A percentile compares a stretch with the other conserved stretches of the same genome.
phyloP scores from a whole-genome alignment of 2,329 filamentous ascomycete species.

The Cytospora leucostoma region DNA sequence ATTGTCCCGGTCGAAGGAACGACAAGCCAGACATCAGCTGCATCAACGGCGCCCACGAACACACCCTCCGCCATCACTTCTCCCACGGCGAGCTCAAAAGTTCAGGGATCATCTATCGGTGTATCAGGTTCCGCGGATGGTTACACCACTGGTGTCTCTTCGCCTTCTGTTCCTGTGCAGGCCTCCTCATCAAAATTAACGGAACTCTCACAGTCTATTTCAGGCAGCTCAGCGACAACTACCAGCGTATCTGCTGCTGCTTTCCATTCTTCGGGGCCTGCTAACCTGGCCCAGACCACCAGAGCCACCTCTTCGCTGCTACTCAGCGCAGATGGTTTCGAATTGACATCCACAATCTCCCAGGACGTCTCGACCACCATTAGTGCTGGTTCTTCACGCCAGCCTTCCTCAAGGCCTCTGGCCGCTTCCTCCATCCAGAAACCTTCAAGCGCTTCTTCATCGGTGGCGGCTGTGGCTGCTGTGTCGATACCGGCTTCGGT shows the following conservation, averaged over 20 bases:
- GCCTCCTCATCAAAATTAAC: not conserved
- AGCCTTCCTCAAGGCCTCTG: not conserved
- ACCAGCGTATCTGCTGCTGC: not conserved
- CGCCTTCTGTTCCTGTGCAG: not conserved
- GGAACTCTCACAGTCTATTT: too few relatives aligned
- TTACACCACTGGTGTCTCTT: not conserved
- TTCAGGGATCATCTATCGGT: not conserved
- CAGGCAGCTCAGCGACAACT: too few relatives aligned
- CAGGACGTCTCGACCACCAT: not conserved
- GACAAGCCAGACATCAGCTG: not conserved
- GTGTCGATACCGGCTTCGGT: not conserved
- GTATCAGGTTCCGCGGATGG: not conserved
- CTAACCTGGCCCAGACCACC: not conserved
- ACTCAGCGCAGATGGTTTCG: constrained; percentile 4
- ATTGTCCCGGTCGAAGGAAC: not conserved
- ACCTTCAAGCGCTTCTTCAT: not conserved
- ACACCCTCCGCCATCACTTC: not conserved
- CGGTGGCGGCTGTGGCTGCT: not conserved
- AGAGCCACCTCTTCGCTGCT: not conserved
- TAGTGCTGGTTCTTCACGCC: not conserved
- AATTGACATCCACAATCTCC: constrained; percentile 4
- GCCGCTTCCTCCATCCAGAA: constrained; percentile 2
- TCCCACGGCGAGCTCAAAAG: not conserved
- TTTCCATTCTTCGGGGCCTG: not conserved
- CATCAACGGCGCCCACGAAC: not conserved